Base-by-base conservation (phyloP, 768 basidiomycete genomes). In the Vararia minispora region DNA sequence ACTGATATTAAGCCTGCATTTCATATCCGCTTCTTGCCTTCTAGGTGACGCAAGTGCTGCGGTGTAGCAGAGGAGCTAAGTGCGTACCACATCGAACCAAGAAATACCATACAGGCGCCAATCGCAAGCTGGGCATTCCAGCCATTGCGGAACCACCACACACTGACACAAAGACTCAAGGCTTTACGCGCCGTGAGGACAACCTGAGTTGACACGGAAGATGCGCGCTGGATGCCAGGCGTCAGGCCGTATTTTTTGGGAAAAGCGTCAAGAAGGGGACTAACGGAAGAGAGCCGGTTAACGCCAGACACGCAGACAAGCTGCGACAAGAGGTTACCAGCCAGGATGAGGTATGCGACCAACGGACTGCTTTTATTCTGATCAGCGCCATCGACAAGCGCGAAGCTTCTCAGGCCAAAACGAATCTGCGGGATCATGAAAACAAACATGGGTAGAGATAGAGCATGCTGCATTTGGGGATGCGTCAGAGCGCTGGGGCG, bases 241-340 rank as follows among this genome's bases (percentile, higher is more conserved):
- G 28, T 38, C 7, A 29, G 5, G 10, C 30, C 16, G 17, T 25
- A 23, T 17, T 20, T 3, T 10, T 13, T 16, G 24, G 10, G 16
- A 33, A 21, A 34, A 5, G 41, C 16, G 33, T n/a, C n/a, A n/a
- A n/a, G n/a, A n/a, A n/a, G n/a, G n/a, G 36, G 31, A 56, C 81
- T 21, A 42, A 88, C 85, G 39, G 85, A 78, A n/a, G 80, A 77
- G 26, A 89, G 61, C 45, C 71, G 69, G 54, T 88, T 89, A 25
- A 88, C 88, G 16, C 85, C 84, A 1, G 81, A 74, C 3, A 88
- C 78, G 50, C 88, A 91, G n/a, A 83, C 58, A 2, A 81, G 70
- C 50, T 89, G 88, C 2, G 84, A 74, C 11, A 76, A 42, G 14
- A 88, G 66, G 52, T 89, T 89, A 16, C 66, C 59, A 0, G 54